Evolutionary conservation across 208 protist genomes (phyloP), one percentile per base, ranked within the genome.

Genomic region (Tritrichomonas foetus): DNA sequence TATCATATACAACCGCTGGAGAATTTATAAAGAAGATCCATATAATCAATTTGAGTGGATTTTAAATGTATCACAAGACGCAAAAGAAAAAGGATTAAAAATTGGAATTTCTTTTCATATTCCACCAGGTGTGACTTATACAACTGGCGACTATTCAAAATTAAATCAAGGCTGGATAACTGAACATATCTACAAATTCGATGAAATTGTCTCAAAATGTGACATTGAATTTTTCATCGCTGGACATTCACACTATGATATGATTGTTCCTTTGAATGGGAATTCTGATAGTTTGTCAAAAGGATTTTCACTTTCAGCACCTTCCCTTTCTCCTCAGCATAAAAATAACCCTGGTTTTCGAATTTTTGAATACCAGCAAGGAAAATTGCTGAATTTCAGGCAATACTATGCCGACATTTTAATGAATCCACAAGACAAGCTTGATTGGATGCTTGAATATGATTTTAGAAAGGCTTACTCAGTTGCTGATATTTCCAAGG

Each of bases 351-450:
- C 78, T 27, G 41, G 78, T 2, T 89, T 55, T 36, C 25, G 78
- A 61, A 27, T 57, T 0, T 57, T 39, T 22, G 0, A 57, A 47
- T 22, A n/a, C 14, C 3, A 33, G 9, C 2, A 89, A 39, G 47
- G 30, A 39, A 30, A 20, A n/a, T 39, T 89, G 25, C 33, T 3
- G 11, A 47, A 89, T 50, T 89, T 27, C 27, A 39, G 3, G 25
- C 78, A 89, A 39, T 89, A 89, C 39, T 89, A 61, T 16, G 78
- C 78, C 3, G 78, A 89, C 47, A 61, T 89, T 2, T 22, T 89
- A 47, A 57, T 89, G 47, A 89, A 89, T 27, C 78, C 78, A 39
- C 30, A 25, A 39, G 39, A 82, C 20, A 27, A 89, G 39, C 78
- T 89, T 16, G 57, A 89, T 0, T 89, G 78, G 78, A 47, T 57